A percentile compares a stretch with the other conserved stretches of the same genome.
These are phyloP conservation scores for Ustilago tritici DNA, from an alignment of 1,284 basidiomycete genomes.

Conservation along the genomic window DNA sequence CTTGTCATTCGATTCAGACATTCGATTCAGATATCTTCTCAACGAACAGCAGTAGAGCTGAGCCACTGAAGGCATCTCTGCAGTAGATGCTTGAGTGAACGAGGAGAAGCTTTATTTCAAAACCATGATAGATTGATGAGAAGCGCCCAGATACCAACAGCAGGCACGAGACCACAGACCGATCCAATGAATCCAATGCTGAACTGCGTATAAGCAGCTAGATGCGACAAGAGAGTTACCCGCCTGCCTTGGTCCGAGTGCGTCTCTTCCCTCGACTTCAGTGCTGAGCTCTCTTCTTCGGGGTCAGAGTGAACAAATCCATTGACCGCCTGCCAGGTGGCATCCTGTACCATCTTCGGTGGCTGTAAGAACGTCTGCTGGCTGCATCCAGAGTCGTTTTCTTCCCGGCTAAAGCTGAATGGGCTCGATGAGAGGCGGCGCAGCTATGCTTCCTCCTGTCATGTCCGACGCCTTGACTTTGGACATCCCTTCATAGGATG, in stretches of 20 bases:
- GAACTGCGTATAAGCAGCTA: constrained; percentile 5
- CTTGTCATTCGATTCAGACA: not conserved
- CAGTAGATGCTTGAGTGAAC: constrained; percentile 6
- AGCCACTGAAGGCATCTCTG: not conserved
- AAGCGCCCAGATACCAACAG: not conserved
- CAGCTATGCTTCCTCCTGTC: constrained; percentile 10
- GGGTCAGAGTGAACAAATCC: not conserved
- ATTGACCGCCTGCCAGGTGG: not conserved
- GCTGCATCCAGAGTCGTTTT: constrained; percentile 14
- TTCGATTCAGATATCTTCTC: too few species aligned
- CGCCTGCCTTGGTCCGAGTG: constrained; percentile 1
- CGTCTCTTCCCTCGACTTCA: not conserved
- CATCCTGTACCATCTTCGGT: not conserved
- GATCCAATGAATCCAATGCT: not conserved
- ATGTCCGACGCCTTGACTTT: not conserved
- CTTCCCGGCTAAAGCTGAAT: not conserved
- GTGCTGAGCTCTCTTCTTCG: not conserved
- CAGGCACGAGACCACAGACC: not conserved
- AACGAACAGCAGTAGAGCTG: not conserved
- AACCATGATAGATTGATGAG: not conserved
- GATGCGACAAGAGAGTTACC: not conserved
- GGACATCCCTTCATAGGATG: not conserved
- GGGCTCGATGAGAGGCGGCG: constrained; percentile 7
- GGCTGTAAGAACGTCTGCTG: constrained; percentile 12
- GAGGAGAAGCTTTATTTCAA: constrained; percentile 4